Evolutionary conservation across 352 stramenopile genomes (phyloP).

Genomic region (Pythium scleroteichum): DNA sequence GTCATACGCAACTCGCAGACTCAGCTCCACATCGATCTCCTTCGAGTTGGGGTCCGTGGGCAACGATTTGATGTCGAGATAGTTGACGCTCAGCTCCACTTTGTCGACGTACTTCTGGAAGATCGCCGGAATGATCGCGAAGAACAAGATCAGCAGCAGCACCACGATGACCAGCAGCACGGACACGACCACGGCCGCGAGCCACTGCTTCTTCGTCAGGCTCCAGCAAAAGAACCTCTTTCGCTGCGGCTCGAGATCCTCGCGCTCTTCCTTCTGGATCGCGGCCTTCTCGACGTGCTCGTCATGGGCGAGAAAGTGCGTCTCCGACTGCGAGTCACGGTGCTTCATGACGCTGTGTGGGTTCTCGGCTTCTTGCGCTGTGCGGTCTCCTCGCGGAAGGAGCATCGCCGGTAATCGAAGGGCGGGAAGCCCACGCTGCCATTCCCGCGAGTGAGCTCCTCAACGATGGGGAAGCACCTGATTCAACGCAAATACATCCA

Average conservation of each 20-base stretch:
- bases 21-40: slow-evolving; percentile 51
- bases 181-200: slow-evolving; percentile 37
- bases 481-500: too few species aligned
- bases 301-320: slow-evolving; percentile 1
- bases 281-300: not conserved
- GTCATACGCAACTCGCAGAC: slow-evolving; percentile 53
- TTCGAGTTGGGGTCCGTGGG: slow-evolving; percentile 28
- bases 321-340: slow-evolving; percentile 1
- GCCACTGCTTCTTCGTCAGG: slow-evolving; percentile 55
- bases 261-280: slow-evolving; percentile 6
- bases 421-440: too few species aligned
- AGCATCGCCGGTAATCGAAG: not conserved
- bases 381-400: not conserved
- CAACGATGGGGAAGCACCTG: too few species aligned
- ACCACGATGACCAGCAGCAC: slow-evolving; percentile 44
- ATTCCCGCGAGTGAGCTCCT: too few species aligned
- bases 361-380: not conserved
- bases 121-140: slow-evolving; percentile 52
- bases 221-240: slow-evolving; percentile 57
- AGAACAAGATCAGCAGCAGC: slow-evolving; percentile 64
- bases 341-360: slow-evolving; percentile 2
- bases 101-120: slow-evolving; percentile 67
- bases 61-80: slow-evolving; percentile 60
- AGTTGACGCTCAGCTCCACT: slow-evolving; percentile 59
- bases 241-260: not conserved